These are phyloP conservation scores for Amanita exitialis DNA, from an alignment of 768 basidiomycete genomes.

Conservation along the genomic window DNA sequence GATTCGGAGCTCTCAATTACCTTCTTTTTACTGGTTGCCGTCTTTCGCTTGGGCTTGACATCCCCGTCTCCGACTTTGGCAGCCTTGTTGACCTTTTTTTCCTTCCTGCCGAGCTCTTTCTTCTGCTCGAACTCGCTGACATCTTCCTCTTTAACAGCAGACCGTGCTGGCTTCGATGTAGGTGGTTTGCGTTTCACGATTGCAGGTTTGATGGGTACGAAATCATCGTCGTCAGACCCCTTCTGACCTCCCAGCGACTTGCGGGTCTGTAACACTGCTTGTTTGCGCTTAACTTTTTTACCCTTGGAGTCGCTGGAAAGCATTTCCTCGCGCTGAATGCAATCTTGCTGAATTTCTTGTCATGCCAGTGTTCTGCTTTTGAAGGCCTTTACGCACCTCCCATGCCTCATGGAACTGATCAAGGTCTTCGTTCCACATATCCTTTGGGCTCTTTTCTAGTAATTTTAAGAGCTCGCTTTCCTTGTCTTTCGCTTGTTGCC, in stretches of 20 bases:
- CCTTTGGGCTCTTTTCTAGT: constrained; percentile 67
- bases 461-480: constrained; percentile 71
- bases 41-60: constrained; percentile 12
- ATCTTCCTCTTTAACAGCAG: constrained; percentile 11
- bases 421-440: constrained; percentile 87
- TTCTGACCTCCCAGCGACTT: constrained; percentile 33
- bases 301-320: constrained; percentile 31
- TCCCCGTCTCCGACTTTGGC: constrained; percentile 9
- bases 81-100: constrained; percentile 11
- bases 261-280: constrained; percentile 33
- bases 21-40: constrained; percentile 9
- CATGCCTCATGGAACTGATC: constrained; percentile 77
- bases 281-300: constrained; percentile 38
- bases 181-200: constrained; percentile 30
- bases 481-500: constrained; percentile 71
- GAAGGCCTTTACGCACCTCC: constrained; percentile 45
- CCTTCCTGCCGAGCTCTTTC: constrained; percentile 10
- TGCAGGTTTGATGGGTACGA: constrained; percentile 35
- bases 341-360: constrained; percentile 24
- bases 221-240: constrained; percentile 34
- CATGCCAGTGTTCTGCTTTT: background rate
- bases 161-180: constrained; percentile 18
- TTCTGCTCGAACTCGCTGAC: constrained; percentile 15
- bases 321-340: constrained; percentile 37
- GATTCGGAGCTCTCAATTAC: constrained; percentile 9